Evolutionary conservation across 371 early-diverging fungal species (phyloP).

Genomic region (Polyrhizophydium stewartii): DNA sequence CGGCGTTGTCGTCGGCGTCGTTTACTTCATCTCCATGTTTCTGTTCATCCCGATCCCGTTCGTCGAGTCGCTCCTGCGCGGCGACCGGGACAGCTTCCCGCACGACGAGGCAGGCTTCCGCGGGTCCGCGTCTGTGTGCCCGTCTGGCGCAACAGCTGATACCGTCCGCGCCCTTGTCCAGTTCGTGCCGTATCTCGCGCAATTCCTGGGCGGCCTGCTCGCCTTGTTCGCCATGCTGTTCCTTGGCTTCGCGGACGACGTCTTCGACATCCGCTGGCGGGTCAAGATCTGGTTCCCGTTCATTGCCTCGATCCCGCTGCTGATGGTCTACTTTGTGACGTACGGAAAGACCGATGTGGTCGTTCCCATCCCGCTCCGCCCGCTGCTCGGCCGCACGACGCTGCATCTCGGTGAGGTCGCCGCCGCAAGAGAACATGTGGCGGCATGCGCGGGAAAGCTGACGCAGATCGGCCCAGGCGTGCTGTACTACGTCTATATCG

Average conservation of each 20-base stretch:
- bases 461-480: conserved; percentile 47
- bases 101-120: conserved; percentile 60
- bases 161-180: too few species aligned
- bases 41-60: conserved; percentile 92
- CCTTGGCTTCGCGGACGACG: conserved; percentile 97
- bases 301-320: conserved; percentile 87
- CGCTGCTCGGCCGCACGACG: conserved; percentile 52
- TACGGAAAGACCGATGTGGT: conserved; percentile 83
- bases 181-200: conserved; percentile 58
- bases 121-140: too few species aligned
- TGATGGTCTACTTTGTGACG: conserved; percentile 91
- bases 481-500: conserved; percentile 92
- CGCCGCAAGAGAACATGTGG: not conserved
- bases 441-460: not conserved
- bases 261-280: conserved; percentile 93
- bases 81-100: conserved; percentile 60
- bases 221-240: conserved; percentile 92
- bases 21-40: conserved; percentile 83
- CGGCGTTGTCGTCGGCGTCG: conserved; percentile 68
- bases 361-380: conserved; percentile 77
- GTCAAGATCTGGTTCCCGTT: conserved; percentile 94
- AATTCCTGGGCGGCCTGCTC: conserved; percentile 81
- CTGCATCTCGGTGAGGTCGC: conserved; percentile 71
- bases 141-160: too few species aligned
- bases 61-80: conserved; percentile 60